Base-by-base conservation (phyloP, 768 basidiomycete genomes). In the Termitomyces sp. region DNA sequence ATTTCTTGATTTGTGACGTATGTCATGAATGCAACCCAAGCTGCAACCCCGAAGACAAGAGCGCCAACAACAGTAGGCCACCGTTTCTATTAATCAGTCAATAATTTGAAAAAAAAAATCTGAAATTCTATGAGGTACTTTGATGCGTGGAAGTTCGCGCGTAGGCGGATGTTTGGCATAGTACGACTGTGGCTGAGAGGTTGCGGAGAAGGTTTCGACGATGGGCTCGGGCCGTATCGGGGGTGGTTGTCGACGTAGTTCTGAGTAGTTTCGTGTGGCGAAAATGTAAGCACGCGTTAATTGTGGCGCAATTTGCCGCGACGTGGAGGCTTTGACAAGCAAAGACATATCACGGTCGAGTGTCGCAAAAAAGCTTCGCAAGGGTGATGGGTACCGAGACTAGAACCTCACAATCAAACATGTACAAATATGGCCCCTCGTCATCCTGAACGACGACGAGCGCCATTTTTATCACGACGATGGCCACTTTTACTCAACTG, bases 1-100 rank as follows among this genome's bases (percentile, higher is more conserved):
- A 86, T 87, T 68, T 92, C 91, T 69, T 89, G 85, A 74, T 92
- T 93, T 60, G 85, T 86, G 10, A 85, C 86, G 61, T 84, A 86
- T 34, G 81, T 78, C 66, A 91, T 79, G 70, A 93, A 93, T 7
- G 78, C 79, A 3, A 74, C 83, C 91, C 91, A 92, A 7, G 80
- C 83, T 1, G 83, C 70, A 2, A 88, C 71, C 15, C 89, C 91
- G 6, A 83, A 60, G 0, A 76, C 73, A 17, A 79, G 75, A 47
- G 84, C 72, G 0, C 76, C 81, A 40, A 86, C 73, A 20, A 85
- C 68, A 25, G 79, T 67, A 0, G 89, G 88, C 89, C 89, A 91
- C 67, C 73, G 76, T 66, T 74, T 76, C 81, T 83, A 50, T 59
- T 25, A 14, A 32, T 17, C 15, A 0, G 40, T 38, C 11, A 60